Percentiles rank a stretch among this genome's conserved stretches.
phyloP scores from a whole-genome alignment of 164 flowering plant species.

The Nelumbo lutea region DNA sequence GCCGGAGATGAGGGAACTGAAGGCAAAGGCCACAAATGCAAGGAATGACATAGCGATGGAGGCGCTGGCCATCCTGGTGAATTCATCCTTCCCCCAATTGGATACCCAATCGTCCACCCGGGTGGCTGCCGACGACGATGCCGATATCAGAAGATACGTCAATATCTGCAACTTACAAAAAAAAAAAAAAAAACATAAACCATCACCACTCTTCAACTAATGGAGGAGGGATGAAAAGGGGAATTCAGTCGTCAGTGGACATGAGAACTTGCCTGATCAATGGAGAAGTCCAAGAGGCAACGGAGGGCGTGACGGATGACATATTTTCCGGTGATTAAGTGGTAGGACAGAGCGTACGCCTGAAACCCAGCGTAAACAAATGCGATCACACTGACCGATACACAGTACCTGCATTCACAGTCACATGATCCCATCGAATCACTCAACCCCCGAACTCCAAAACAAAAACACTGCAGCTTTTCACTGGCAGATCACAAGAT shows the following conservation, averaged over 20 bases:
- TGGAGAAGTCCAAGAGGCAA: conserved; percentile 52
- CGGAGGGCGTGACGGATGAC: conserved; percentile 44
- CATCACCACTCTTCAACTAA: too few relatives aligned
- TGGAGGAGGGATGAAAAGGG: too few relatives aligned
- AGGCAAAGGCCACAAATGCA: conserved; percentile 69
- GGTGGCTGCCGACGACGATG: conserved; percentile 84
- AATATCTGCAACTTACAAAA: conserved; percentile 43
- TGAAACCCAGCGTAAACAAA: conserved; percentile 86
- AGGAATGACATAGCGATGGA: conserved; percentile 72
- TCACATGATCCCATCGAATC: too few relatives aligned
- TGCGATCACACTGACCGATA: conserved; percentile 57
- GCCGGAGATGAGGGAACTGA: conserved; percentile 78
- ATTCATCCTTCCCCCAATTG: conserved; percentile 87
- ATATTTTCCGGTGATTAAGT: conserved; percentile 44
- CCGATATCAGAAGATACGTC: conserved; percentile 82
- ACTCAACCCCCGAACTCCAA: too few relatives aligned
- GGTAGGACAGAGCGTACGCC: conserved; percentile 48
- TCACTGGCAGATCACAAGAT: too few relatives aligned
- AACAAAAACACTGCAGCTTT: too few relatives aligned
- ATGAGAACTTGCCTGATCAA: conserved; percentile 74
- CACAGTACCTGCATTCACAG: conserved; percentile 55
- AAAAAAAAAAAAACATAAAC: background rate
- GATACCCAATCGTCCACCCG: conserved; percentile 70
- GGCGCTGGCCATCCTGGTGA: conserved; percentile 79
- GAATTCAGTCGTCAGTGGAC: too few relatives aligned